phyloP scores from a whole-genome alignment of 2,329 filamentous ascomycete genomes.

The Aspergillus eucalypticola region DNA sequence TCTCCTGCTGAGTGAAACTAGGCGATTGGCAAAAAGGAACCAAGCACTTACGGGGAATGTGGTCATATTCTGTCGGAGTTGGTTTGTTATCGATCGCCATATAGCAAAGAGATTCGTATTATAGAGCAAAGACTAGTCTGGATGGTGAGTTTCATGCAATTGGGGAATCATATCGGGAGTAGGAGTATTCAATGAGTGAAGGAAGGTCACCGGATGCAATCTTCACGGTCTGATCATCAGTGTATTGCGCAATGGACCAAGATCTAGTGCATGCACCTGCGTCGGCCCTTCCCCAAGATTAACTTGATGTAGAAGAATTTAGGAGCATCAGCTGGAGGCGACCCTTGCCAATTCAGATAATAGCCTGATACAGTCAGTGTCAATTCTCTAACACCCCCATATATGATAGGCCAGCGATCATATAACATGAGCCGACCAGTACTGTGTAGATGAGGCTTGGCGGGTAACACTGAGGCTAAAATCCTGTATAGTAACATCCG shows the following conservation, averaged over 20 bases:
- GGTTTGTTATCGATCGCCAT: too few relatives aligned
- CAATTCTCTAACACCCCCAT: background rate
- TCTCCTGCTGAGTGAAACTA: background rate
- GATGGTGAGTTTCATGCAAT: slow-evolving; percentile 4
- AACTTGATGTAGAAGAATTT: background rate
- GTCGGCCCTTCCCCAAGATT: background rate
- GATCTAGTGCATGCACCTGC: background rate
- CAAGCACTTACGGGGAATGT: too few relatives aligned
- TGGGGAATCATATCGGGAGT: too few relatives aligned
- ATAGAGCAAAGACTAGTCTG: background rate
- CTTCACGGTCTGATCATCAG: background rate
- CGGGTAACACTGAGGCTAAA: background rate
- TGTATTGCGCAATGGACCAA: background rate
- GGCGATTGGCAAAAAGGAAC: too few relatives aligned
- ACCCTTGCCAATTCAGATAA: too few relatives aligned
- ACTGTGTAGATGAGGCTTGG: background rate
- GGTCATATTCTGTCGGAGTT: too few relatives aligned
- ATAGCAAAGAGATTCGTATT: too few relatives aligned
- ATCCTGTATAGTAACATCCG: background rate
- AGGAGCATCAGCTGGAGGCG: background rate
- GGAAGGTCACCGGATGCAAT: background rate
- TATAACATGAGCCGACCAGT: background rate
- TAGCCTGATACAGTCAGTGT: too few relatives aligned
- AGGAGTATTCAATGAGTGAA: too few relatives aligned
- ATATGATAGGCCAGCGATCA: background rate